Conservation (phyloP, 352 stramenopile genomes). For the Pythium chondricola region DNA sequence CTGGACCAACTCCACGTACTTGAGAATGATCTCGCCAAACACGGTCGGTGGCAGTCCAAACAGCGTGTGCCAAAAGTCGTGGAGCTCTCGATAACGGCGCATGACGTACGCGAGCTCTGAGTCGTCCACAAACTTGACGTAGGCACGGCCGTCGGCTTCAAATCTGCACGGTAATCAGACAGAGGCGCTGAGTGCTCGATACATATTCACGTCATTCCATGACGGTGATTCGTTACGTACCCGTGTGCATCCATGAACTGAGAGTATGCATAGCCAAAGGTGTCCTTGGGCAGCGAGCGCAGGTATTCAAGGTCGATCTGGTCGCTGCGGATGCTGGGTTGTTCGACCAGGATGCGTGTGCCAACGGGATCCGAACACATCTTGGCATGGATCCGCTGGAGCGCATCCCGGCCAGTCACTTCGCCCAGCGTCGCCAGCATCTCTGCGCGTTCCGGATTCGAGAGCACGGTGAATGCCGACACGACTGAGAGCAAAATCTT, state of each 20-base stretch:
- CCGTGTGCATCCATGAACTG: slow-evolving; percentile 88
- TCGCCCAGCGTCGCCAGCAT: slow-evolving; percentile 94
- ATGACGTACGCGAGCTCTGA: slow-evolving; percentile 96
- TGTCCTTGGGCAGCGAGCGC: slow-evolving; percentile 51
- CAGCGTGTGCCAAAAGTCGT: slow-evolving; percentile 97
- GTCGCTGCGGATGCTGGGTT: slow-evolving; percentile 72
- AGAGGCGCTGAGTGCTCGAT: no score
- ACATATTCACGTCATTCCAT: no score
- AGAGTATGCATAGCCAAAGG: slow-evolving; percentile 90
- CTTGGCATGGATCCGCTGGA: slow-evolving; percentile 73
- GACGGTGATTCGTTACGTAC: no score
- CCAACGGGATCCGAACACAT: slow-evolving; percentile 88
- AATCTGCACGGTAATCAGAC: slow-evolving; percentile 70
- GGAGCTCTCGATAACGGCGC: slow-evolving; percentile 89
- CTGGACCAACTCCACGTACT: slow-evolving; percentile 97
- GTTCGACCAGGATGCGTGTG: slow-evolving; percentile 83
- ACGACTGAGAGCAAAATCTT: slow-evolving; percentile 83
- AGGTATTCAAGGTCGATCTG: slow-evolving; percentile 71
- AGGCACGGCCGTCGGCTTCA: slow-evolving; percentile 80
- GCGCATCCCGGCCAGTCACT: slow-evolving; percentile 85
- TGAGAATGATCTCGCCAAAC: slow-evolving; percentile 94
- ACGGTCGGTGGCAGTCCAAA: slow-evolving; percentile 93
- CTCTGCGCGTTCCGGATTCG: slow-evolving; percentile 91
- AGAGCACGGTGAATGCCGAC: slow-evolving; percentile 86
- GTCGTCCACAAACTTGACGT: slow-evolving; percentile 89